A percentile compares a stretch with the other conserved stretches of the same genome.
phyloP scores from a whole-genome alignment of 352 stramenopile species.

The Phytophthora ohioensis region DNA sequence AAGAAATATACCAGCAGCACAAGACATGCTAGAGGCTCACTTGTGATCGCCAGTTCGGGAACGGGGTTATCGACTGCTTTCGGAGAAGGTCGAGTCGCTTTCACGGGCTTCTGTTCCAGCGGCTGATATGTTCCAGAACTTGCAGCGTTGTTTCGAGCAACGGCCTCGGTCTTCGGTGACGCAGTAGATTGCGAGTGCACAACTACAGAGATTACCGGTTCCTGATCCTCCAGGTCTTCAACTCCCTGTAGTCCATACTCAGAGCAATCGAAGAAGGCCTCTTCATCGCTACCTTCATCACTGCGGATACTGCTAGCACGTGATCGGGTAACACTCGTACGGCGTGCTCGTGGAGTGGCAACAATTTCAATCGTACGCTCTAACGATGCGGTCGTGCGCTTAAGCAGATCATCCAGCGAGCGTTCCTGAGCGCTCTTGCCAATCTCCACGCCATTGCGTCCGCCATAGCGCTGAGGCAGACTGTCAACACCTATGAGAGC shows the following conservation, averaged over 20 bases:
- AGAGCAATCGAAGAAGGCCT: conserved; percentile 83
- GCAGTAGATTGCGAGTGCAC: conserved; percentile 63
- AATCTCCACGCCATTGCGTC: conserved; percentile 78
- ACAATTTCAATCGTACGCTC: conserved; percentile 86
- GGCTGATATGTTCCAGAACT: conserved; percentile 32
- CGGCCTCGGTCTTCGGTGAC: conserved; percentile 52
- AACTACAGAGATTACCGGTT: conserved; percentile 76
- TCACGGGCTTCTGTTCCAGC: conserved; percentile 41
- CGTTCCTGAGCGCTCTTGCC: conserved; percentile 83
- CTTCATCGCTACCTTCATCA: conserved; percentile 76
- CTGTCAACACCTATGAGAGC: conserved; percentile 75
- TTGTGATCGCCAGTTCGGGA: conserved; percentile 67
- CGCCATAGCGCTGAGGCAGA: conserved; percentile 75
- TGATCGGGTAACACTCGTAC: conserved; percentile 31
- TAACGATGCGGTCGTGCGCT: conserved; percentile 71
- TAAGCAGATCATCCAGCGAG: conserved; percentile 67
- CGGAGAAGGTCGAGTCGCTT: conserved; percentile 27
- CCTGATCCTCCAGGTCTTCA: conserved; percentile 61
- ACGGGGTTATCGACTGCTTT: conserved; percentile 31
- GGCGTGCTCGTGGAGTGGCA: conserved; percentile 38
- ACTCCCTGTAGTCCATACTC: conserved; percentile 82
- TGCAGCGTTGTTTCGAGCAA: conserved; percentile 32
- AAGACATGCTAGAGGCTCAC: conserved; percentile 72
- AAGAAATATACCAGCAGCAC: conserved; percentile 77
- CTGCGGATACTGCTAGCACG: conserved; percentile 50